Base-by-base conservation (phyloP, 139 green algal species). In the Chlamydomonas schloesseri region DNA sequence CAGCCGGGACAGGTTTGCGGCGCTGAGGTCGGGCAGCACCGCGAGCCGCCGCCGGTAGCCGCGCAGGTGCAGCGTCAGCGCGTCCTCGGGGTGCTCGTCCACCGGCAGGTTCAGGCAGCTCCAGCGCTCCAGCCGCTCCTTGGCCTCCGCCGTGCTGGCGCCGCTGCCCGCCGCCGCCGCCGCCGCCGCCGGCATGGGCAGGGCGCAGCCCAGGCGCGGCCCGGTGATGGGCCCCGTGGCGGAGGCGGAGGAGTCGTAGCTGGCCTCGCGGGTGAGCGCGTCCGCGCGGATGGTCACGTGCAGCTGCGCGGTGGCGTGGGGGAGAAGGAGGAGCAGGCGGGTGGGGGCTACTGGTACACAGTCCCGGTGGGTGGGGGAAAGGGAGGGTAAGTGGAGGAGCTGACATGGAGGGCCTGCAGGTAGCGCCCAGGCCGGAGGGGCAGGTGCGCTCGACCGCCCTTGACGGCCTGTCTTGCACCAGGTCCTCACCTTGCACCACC, bases 31-130 rank as follows among this genome's bases (percentile, higher is more conserved):
- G 8, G 77, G 77, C 77, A 83, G 58, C 62, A 20, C 57, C 20
- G 26, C 29, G 0, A 83, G 60, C 6, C 20, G 21, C 17, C 36
- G 21, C 20, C 31, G 62, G 58, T 83, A 83, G 26, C 77, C 77
- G n/a, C 77, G 60, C 62, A 83, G 77, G 60, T 83, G 77, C 62
- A 83, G 36, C 37, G 37, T 23, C 62, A 83, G 60, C 34, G 62
- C 62, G 29, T 42, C 77, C 33, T 42, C 18, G 13, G 60, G 28
- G 62, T 83, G 77, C 31, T 3, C 68, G 17, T 62, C 77, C 37
- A 64, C 77, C 15, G 58, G 17, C 62, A 83, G n/a, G 42, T 73
- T 64, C 26, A 83, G 77, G 9, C 55, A n/a, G 60, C 62, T 46
- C 77, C 77, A 83, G 77, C 77, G 77, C 62, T 83, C 62, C 20